phyloP scores from a whole-genome alignment of 495 filamentous ascomycete genomes.

The Neurospora terricola region DNA sequence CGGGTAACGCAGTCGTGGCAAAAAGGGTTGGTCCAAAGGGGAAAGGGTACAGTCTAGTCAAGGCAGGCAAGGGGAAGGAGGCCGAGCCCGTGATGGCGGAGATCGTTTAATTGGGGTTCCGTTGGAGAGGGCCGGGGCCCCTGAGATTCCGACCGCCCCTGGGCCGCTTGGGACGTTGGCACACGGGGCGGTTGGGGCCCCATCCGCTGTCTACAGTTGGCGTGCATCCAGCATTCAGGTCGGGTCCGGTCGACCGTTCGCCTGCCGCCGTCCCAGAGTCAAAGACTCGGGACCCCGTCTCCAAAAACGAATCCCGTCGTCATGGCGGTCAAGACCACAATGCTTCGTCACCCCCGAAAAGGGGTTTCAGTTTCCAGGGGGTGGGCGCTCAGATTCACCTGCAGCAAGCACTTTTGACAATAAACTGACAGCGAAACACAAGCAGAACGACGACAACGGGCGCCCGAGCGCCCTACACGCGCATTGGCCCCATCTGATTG shows the following conservation, averaged over 20 bases:
- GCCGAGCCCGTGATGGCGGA: neutral
- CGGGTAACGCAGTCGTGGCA: neutral
- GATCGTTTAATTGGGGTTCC: slow-evolving; percentile 4
- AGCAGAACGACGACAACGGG: neutral
- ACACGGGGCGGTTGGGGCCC: neutral
- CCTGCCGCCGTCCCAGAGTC: neutral
- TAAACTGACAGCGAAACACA: neutral
- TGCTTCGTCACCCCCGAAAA: neutral
- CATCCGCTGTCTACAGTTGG: neutral
- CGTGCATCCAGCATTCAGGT: neutral
- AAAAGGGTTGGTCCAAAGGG: neutral
- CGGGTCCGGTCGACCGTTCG: neutral
- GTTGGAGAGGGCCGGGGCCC: neutral
- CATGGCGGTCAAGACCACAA: neutral
- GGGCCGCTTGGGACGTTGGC: neutral
- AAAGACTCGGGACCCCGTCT: neutral
- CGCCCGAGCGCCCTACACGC: neutral
- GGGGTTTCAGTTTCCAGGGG: neutral
- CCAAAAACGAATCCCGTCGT: neutral
- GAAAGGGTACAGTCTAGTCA: neutral
- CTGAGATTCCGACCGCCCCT: neutral
- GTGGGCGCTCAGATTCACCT: neutral
- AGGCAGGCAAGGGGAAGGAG: neutral
- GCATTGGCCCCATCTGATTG: neutral
- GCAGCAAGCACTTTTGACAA: neutral